phyloP scores from a whole-genome alignment of 2,329 filamentous ascomycete genomes.

The Pseudogymnoascus sp. region DNA sequence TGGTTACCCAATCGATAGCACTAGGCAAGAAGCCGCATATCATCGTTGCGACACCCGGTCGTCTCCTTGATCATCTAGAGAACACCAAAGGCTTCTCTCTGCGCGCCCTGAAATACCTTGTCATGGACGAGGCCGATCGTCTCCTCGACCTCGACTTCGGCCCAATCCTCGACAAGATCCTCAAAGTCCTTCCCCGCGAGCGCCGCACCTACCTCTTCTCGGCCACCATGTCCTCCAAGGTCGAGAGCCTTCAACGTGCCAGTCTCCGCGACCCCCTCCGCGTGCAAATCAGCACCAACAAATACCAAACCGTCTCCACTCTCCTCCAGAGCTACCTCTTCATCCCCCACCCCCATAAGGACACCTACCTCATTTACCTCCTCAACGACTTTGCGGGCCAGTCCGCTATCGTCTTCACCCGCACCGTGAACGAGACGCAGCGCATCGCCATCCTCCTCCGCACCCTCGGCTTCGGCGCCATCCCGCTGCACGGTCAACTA shows the following conservation, averaged over 20 bases:
- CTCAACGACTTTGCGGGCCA: slow-evolving; percentile 83
- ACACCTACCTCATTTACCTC: slow-evolving; percentile 79
- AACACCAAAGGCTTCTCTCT: slow-evolving; percentile 95
- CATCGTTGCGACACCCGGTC: slow-evolving; percentile 82
- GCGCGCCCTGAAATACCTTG: slow-evolving; percentile 72
- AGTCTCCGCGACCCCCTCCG: slow-evolving; percentile 76
- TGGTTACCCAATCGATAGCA: slow-evolving; percentile 84
- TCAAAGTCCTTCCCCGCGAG: slow-evolving; percentile 76
- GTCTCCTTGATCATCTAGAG: slow-evolving; percentile 84
- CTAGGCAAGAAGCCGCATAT: slow-evolving; percentile 95
- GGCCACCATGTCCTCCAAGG: slow-evolving; percentile 87
- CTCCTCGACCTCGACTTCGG: slow-evolving; percentile 92
- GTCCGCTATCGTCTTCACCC: slow-evolving; percentile 79
- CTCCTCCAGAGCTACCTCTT: slow-evolving; percentile 82
- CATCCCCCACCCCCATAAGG: slow-evolving; percentile 79
- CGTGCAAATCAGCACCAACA: slow-evolving; percentile 71
- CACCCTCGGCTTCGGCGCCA: slow-evolving; percentile 77
- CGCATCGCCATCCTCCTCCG: slow-evolving; percentile 76
- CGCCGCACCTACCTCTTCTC: slow-evolving; percentile 83
- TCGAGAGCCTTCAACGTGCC: slow-evolving; percentile 85
- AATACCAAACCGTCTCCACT: slow-evolving; percentile 86
- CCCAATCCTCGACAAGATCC: slow-evolving; percentile 82
- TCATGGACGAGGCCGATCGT: slow-evolving; percentile 92
- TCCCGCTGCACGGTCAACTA: slow-evolving; percentile 87
- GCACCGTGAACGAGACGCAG: slow-evolving; percentile 87